Percentiles rank a stretch among this genome's conserved stretches.
These are phyloP conservation scores for Klebsormidium nitens DNA, from an alignment of 139 green algal species.

Conservation along the genomic window DNA sequence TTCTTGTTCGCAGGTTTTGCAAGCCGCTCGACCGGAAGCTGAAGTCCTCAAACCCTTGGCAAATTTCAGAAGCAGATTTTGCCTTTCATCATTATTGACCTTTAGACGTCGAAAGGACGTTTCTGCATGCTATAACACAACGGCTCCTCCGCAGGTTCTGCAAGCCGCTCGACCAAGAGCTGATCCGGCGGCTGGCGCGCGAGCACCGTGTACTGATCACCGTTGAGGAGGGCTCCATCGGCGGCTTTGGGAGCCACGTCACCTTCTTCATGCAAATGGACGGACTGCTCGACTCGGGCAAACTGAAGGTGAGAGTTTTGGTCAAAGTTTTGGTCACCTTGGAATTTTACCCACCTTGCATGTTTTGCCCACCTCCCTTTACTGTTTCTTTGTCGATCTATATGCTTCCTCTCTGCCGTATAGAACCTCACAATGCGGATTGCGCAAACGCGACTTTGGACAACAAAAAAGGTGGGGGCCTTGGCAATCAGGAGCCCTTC, in stretches of 20 bases:
- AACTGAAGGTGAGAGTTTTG: conserved; percentile 72
- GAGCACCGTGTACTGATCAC: conserved; percentile 87
- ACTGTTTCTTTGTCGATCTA: conserved; percentile 7
- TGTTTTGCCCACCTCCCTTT: neutral
- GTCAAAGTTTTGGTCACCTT: neutral
- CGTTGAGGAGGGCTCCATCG: conserved; percentile 94
- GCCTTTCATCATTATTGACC: no score
- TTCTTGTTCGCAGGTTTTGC: no score
- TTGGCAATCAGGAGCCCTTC: neutral
- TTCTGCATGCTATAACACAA: no score
- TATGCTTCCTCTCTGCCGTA: no score
- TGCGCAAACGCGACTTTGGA: no score
- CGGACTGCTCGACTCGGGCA: conserved; percentile 81
- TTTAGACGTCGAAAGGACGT: no score
- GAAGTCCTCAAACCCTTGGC: no score
- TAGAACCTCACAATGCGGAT: no score
- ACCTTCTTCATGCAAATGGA: conserved; percentile 73
- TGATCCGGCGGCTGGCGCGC: conserved; percentile 63
- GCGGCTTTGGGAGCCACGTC: conserved; percentile 86
- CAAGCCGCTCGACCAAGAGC: conserved; percentile 91
- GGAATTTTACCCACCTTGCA: neutral
- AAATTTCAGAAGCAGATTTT: no score
- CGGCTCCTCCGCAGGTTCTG: no score
- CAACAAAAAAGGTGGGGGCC: conserved; percentile 4
- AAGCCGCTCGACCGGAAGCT: conserved; percentile 90